phyloP scores from a whole-genome alignment of 2,329 filamentous ascomycete species.

The Colletotrichum spinosum region DNA sequence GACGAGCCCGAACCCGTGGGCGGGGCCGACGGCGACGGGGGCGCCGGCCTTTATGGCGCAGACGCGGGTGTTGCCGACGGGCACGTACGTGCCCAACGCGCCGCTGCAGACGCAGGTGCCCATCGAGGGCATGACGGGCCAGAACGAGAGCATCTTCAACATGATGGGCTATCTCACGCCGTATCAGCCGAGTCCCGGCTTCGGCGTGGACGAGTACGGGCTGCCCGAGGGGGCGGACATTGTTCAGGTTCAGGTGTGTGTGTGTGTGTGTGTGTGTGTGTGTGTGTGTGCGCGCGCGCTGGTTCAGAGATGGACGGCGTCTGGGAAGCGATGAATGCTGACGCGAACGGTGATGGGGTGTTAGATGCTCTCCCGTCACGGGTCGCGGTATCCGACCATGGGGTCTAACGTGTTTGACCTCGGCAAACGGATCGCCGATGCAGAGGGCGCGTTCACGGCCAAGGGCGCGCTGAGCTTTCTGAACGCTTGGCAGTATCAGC shows the following conservation, averaged over 20 bases:
- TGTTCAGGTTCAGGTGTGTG: conserved; percentile 68
- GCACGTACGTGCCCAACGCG: conserved; percentile 73
- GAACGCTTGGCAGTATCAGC: conserved; percentile 74
- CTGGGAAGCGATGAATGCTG: too few relatives aligned
- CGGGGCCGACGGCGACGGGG: conserved; percentile 78
- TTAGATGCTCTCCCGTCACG: conserved; percentile 79
- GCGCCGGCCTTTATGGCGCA: conserved; percentile 77
- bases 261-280: not conserved
- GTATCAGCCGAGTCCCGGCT: conserved; percentile 78
- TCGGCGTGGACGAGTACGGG: conserved; percentile 79
- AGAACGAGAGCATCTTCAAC: conserved; percentile 76
- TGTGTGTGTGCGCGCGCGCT: too few relatives aligned
- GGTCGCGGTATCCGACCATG: conserved; percentile 77
- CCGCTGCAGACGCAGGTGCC: conserved; percentile 79
- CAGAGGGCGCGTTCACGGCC: conserved; percentile 64
- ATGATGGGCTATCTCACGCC: conserved; percentile 77
- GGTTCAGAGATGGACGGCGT: not conserved
- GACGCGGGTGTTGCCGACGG: conserved; percentile 75
- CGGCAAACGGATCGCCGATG: conserved; percentile 68
- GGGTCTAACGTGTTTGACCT: conserved; percentile 66
- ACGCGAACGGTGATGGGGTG: not conserved
- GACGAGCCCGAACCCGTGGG: conserved; percentile 69
- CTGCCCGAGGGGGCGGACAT: conserved; percentile 75
- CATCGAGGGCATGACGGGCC: conserved; percentile 67
- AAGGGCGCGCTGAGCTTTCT: conserved; percentile 73